Percentiles rank a stretch among this genome's conserved stretches.
These are phyloP conservation scores for Pulveroboletus sp. DNA, from an alignment of 768 basidiomycete genomes.

Conservation along the genomic window DNA sequence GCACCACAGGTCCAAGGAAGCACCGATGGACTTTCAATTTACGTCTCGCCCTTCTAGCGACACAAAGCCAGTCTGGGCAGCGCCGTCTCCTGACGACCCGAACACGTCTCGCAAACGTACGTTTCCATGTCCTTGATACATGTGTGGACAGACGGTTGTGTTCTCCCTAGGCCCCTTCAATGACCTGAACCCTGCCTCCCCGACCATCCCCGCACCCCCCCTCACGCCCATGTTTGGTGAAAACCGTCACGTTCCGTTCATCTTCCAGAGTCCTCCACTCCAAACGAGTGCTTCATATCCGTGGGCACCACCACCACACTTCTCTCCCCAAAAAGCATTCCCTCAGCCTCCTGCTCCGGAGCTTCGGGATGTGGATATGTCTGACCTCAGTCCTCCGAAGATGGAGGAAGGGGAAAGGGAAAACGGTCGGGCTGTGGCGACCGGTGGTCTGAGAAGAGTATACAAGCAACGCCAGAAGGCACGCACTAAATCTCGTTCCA, in stretches of 20 bases:
- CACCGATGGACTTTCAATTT: constrained; percentile 88
- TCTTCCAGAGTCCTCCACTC: constrained; percentile 55
- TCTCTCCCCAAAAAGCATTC: constrained; percentile 57
- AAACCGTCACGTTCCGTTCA: constrained; percentile 67
- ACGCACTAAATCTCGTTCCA: constrained; percentile 28
- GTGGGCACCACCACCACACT: constrained; percentile 63
- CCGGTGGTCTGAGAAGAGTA: constrained; percentile 62
- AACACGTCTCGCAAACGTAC: constrained; percentile 66
- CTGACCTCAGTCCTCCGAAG: constrained; percentile 60
- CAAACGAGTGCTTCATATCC: constrained; percentile 42
- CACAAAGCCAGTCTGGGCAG: constrained; percentile 57
- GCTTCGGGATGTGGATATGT: constrained; percentile 69
- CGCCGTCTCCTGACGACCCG: constrained; percentile 35
- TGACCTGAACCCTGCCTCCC: constrained; percentile 38
- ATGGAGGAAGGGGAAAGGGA: constrained; percentile 38
- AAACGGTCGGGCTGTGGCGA: constrained; percentile 49
- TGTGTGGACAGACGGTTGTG: constrained; percentile 23
- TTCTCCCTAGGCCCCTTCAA: constrained; percentile 37
- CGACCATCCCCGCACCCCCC: constrained; percentile 33
- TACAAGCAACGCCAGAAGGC: constrained; percentile 56
- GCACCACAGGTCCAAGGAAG: constrained; percentile 59
- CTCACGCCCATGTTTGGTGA: constrained; percentile 54
- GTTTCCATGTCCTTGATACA: constrained; percentile 31
- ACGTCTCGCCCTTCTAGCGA: constrained; percentile 56
- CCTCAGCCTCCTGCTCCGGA: constrained; percentile 44